These are phyloP conservation scores for Moringa oleifera DNA, from an alignment of 345 rosid genomes.

Conservation along the genomic window DNA sequence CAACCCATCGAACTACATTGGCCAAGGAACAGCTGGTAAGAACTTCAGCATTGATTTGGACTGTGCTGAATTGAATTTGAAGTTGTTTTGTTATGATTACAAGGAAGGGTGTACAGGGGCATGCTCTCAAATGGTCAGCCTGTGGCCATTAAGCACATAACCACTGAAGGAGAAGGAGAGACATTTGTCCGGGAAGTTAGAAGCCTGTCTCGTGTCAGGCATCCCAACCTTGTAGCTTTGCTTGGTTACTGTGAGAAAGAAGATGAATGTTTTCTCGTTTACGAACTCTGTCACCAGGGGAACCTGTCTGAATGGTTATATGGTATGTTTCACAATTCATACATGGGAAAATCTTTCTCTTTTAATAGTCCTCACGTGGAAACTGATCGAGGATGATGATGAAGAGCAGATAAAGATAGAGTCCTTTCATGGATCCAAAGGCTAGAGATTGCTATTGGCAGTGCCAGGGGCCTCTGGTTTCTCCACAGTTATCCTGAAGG, in stretches of 20 bases:
- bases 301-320: constrained; percentile 59
- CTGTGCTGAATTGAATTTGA: neutral
- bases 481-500: constrained; percentile 55
- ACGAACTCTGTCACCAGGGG: constrained; percentile 51
- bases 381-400: constrained; percentile 4
- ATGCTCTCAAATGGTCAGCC: constrained; percentile 33
- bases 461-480: constrained; percentile 49
- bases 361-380: neutral
- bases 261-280: constrained; percentile 50
- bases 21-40: constrained; percentile 64
- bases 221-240: constrained; percentile 56
- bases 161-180: constrained; percentile 40
- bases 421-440: constrained; percentile 47
- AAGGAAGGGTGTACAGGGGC: constrained; percentile 65
- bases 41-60: neutral
- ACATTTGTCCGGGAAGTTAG: constrained; percentile 51
- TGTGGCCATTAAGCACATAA: constrained; percentile 55
- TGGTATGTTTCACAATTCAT: constrained; percentile 24
- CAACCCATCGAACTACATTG: constrained; percentile 43
- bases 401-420: constrained; percentile 37
- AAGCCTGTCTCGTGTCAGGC: constrained; percentile 50
- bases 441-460: constrained; percentile 39
- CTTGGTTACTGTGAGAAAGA: constrained; percentile 44
- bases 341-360: neutral
- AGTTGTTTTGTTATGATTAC: constrained; percentile 1